Conservation (phyloP, 2,329 filamentous ascomycete species). For the Aspergillus brunneoviolaceus region DNA sequence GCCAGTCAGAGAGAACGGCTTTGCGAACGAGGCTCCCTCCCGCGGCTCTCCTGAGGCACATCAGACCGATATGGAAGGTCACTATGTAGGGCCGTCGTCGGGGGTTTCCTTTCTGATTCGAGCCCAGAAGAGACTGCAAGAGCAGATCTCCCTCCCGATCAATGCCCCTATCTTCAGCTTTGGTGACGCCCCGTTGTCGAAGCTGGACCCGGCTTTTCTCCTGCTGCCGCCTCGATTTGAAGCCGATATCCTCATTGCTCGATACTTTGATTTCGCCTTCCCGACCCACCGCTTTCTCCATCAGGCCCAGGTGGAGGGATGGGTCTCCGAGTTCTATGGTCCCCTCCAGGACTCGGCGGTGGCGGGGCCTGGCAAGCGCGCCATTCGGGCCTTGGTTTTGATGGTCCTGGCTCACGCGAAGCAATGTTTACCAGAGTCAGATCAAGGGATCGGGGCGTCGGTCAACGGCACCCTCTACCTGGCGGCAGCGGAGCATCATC, state of each 20-base stretch:
- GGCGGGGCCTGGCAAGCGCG: constrained; percentile 8
- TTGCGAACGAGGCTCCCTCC: constrained; percentile 2
- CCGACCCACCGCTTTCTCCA: constrained; percentile 23
- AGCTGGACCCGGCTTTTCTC: constrained; percentile 16
- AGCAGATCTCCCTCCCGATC: constrained; percentile 11
- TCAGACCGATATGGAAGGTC: constrained; percentile 19
- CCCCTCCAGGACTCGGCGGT: constrained; percentile 1
- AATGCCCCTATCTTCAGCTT: constrained; percentile 20
- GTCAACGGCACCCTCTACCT: constrained; percentile 21
- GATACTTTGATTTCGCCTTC: constrained; percentile 24
- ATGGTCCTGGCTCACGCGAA: constrained; percentile 56
- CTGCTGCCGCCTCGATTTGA: constrained; percentile 13
- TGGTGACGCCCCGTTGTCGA: constrained; percentile 15
- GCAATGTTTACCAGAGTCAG: constrained; percentile 40
- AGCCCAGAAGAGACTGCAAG: constrained; percentile 15
- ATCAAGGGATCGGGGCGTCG: not conserved
- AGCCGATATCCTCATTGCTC: constrained; percentile 10
- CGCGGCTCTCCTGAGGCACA: constrained; percentile 16
- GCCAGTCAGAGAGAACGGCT: not conserved
- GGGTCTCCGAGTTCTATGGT: constrained; percentile 20
- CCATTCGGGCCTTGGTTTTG: constrained; percentile 48
- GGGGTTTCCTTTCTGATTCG: constrained; percentile 19
- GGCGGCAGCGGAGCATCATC: constrained; percentile 30
- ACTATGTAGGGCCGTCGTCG: constrained; percentile 18
- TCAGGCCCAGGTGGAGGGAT: constrained; percentile 15